phyloP scores from a whole-genome alignment of 2,329 filamentous ascomycete species.

The Rutstroemia sp. region DNA sequence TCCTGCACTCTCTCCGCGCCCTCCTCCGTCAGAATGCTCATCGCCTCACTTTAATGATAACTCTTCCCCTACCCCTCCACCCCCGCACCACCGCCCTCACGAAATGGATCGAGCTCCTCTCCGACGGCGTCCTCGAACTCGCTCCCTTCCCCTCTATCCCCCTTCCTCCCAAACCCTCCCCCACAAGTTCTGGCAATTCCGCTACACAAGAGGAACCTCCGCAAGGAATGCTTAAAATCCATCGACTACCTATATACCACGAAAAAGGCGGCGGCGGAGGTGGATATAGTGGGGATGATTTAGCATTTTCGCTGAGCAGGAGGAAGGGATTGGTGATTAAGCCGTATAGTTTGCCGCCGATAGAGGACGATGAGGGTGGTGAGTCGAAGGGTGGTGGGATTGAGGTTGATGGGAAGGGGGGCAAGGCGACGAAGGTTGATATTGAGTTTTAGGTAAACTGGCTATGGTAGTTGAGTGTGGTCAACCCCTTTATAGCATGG shows the following conservation, averaged over 20 bases:
- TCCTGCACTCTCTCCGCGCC: constrained; percentile 70
- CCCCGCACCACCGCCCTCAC: constrained; percentile 69
- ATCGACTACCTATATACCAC: constrained; percentile 76
- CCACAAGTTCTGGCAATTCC: constrained; percentile 43
- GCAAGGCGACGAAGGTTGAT: constrained; percentile 27
- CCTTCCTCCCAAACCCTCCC: constrained; percentile 33
- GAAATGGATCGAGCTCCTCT: constrained; percentile 78
- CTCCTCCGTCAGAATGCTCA: constrained; percentile 61
- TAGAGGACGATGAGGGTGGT: constrained; percentile 59
- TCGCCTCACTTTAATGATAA: constrained; percentile 64
- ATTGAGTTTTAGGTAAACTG: constrained; percentile 27
- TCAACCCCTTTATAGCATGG: background rate
- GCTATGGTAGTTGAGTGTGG: no score
- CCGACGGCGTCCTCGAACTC: constrained; percentile 81
- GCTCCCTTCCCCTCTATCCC: constrained; percentile 59
- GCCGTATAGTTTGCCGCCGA: constrained; percentile 81
- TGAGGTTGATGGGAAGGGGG: constrained; percentile 24
- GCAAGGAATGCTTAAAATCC: constrained; percentile 79
- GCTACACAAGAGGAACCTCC: constrained; percentile 62
- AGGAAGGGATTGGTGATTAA: constrained; percentile 74
- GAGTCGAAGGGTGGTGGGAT: constrained; percentile 23
- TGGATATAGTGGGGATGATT: constrained; percentile 65
- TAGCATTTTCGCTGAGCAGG: constrained; percentile 83
- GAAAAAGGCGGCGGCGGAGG: constrained; percentile 79
- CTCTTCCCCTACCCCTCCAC: constrained; percentile 73